These are phyloP conservation scores for Pilatotrama ljubarskyi DNA, from an alignment of 768 basidiomycete species.

Conservation along the genomic window DNA sequence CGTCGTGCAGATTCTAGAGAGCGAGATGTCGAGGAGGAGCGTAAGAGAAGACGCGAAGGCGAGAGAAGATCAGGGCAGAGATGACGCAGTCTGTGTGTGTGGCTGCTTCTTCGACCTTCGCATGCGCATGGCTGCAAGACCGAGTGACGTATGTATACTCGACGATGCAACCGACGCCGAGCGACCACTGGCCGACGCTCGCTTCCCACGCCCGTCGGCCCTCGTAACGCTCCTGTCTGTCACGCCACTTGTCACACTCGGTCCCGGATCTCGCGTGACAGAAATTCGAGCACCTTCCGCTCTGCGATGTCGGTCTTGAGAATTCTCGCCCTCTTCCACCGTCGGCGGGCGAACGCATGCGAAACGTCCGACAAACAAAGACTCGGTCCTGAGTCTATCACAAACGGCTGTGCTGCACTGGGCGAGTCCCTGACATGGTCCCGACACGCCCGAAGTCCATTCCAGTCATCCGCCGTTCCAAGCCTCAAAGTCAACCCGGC, in stretches of 20 bases:
- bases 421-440: neutral
- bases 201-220: slow-evolving; percentile 6
- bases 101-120: neutral
- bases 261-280: neutral
- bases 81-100: neutral
- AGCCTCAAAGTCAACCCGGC: neutral
- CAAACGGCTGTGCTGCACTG: neutral
- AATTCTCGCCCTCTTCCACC: neutral
- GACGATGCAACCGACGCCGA: neutral
- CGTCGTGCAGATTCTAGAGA: neutral
- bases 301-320: neutral
- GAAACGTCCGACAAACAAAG: neutral
- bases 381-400: neutral
- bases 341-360: neutral
- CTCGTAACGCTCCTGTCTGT: neutral
- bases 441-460: neutral
- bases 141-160: neutral
- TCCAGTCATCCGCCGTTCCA: neutral
- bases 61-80: neutral
- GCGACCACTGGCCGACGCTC: neutral
- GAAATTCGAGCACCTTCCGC: neutral
- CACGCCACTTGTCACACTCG: neutral
- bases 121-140: too few relatives aligned
- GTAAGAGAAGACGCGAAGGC: slow-evolving; percentile 1
- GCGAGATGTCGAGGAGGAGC: neutral